Conservation (phyloP, 2,329 filamentous ascomycete species). For the Alternaria sp. region DNA sequence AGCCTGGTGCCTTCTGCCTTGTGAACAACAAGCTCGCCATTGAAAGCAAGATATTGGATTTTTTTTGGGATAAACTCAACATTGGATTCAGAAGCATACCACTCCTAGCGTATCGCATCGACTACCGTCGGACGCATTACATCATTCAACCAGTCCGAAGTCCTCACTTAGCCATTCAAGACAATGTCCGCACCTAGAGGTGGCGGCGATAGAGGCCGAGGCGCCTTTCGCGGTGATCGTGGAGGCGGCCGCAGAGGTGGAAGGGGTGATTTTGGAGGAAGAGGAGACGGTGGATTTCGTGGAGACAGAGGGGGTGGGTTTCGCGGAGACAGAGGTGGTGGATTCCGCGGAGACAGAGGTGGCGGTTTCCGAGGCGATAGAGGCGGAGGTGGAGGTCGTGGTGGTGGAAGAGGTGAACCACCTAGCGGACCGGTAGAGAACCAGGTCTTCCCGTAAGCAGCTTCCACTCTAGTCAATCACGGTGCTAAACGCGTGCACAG, state of each 20-base stretch:
- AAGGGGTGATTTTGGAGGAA: conserved; percentile 5
- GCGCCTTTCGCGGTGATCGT: conserved; percentile 1
- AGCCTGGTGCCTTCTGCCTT: conserved; percentile 1
- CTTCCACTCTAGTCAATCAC: no score
- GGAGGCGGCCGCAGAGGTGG: conserved; percentile 10
- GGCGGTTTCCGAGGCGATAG: conserved; percentile 7
- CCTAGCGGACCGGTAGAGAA: no score
- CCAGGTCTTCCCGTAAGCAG: no score
- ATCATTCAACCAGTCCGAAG: no score
- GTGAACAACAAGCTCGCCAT: neutral
- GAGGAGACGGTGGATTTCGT: neutral
- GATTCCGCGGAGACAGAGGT: conserved; percentile 7
- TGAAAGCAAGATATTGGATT: no score
- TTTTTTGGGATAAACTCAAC: no score
- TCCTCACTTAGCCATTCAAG: no score
- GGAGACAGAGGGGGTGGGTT: neutral
- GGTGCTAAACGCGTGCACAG: no score
- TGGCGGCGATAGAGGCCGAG: conserved; percentile 15
- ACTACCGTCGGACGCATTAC: no score
- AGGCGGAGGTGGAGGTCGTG: conserved; percentile 8
- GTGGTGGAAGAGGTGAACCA: conserved; percentile 5
- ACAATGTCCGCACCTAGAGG: conserved; percentile 16
- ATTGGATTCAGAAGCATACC: no score
- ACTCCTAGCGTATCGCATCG: no score
- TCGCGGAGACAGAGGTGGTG: neutral